These are phyloP conservation scores for Gossypium aridum DNA, from an alignment of 441 rosid genomes.

Conservation along the genomic window DNA sequence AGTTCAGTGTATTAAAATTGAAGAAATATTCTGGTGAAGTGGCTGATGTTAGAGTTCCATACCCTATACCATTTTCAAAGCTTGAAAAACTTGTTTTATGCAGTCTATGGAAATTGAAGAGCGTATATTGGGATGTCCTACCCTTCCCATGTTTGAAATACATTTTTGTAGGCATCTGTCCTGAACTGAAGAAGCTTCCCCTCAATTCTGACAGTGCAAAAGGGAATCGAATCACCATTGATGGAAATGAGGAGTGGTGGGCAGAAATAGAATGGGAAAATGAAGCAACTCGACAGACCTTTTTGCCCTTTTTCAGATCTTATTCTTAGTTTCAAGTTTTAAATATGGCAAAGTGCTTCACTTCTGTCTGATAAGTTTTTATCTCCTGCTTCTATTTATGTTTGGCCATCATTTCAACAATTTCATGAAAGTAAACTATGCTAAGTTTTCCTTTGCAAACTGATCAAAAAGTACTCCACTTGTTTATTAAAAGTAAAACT, in stretches of 20 bases:
- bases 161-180: background rate
- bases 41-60: background rate
- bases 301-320: constrained; percentile 14
- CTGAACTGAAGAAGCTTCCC: background rate
- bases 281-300: background rate
- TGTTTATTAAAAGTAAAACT: background rate
- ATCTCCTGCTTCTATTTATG: too few relatives aligned
- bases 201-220: background rate
- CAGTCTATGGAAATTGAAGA: background rate
- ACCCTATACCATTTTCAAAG: background rate
- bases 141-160: background rate
- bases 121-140: background rate
- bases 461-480: background rate
- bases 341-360: too few relatives aligned
- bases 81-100: background rate
- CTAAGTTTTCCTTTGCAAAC: background rate
- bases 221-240: background rate
- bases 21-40: background rate
- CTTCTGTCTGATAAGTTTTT: too few relatives aligned
- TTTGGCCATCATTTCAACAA: too few relatives aligned
- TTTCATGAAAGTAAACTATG: background rate
- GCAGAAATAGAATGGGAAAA: background rate
- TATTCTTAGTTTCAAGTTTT: too few relatives aligned
- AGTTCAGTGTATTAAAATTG: background rate
- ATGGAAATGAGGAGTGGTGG: background rate